Conservation (phyloP, 1,139 yeast genomes). For the Blastobotrys serpentis region DNA sequence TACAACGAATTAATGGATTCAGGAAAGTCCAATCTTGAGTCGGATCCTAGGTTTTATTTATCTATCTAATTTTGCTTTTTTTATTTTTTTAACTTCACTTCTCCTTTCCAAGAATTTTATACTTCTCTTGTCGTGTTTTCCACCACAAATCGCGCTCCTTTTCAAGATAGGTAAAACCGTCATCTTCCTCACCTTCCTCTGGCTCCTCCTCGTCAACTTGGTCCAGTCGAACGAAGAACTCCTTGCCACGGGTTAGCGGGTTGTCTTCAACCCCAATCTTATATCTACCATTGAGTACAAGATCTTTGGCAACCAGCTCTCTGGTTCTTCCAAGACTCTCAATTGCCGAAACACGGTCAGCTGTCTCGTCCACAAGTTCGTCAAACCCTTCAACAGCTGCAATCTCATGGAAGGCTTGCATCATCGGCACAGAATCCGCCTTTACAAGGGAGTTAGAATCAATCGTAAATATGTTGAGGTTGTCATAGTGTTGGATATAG, state of each 20-base stretch:
- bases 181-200: conserved; percentile 26
- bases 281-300: conserved; percentile 50
- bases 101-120: neutral
- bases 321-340: conserved; percentile 80
- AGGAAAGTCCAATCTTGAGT: neutral
- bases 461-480: conserved; percentile 72
- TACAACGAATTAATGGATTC: conserved; percentile 1
- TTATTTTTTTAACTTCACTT: neutral
- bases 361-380: conserved; percentile 63
- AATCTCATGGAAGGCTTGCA: conserved; percentile 83
- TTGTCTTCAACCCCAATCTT: conserved; percentile 21
- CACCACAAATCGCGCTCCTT: conserved; percentile 26
- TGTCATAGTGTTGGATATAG: conserved; percentile 71
- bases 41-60: neutral
- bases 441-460: conserved; percentile 69
- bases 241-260: conserved; percentile 15
- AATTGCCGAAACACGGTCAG: conserved; percentile 70
- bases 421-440: conserved; percentile 85
- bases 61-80: neutral
- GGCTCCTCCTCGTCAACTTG: conserved; percentile 28
- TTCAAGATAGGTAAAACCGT: conserved; percentile 21
- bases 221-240: conserved; percentile 27
- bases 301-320: conserved; percentile 72
- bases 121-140: conserved; percentile 21
- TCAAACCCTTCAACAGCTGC: conserved; percentile 71